Conservation (phyloP, 805 yeast genomes). For the Kodamaea laetipori region DNA sequence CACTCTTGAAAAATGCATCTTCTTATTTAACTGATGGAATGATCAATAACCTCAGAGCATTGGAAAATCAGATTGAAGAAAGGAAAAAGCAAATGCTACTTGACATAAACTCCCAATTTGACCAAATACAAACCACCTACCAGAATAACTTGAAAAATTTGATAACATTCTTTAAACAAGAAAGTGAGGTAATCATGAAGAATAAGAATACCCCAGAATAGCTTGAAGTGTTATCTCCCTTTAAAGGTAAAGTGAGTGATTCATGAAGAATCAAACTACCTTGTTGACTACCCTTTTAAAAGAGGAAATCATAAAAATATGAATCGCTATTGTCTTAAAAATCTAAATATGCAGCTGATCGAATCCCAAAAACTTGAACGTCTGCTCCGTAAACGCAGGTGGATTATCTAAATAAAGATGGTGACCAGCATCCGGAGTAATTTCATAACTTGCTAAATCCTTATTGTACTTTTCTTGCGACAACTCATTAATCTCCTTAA, state of each 20-base stretch:
- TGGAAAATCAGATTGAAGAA: conserved; percentile 17
- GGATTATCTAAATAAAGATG: conserved; percentile 58
- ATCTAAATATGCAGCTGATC: too few species aligned
- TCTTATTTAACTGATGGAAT: conserved; percentile 14
- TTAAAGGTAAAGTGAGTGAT: too few species aligned
- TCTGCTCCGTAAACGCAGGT: conserved; percentile 30
- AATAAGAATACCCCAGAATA: background rate
- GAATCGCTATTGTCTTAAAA: too few species aligned
- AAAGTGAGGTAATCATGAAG: background rate
- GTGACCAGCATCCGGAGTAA: conserved; percentile 51
- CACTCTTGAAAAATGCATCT: conserved; percentile 15
- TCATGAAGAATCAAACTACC: background rate
- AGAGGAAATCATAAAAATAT: too few species aligned
- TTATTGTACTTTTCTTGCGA: conserved; percentile 31
- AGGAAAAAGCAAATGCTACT: conserved; percentile 15
- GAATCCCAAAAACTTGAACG: conserved; percentile 21
- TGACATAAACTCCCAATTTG: conserved; percentile 17
- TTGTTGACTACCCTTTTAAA: too few species aligned
- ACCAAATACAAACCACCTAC: conserved; percentile 13
- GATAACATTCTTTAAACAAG: background rate
- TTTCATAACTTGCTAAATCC: conserved; percentile 33
- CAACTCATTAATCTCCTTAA: conserved; percentile 24
- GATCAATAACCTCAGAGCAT: conserved; percentile 14
- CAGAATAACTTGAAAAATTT: conserved; percentile 11
- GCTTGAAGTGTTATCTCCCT: too few species aligned